Percentiles rank a stretch among this genome's conserved stretches.
These are phyloP conservation scores for Citrus reticulata DNA, from an alignment of 345 rosid genomes.

Conservation along the genomic window DNA sequence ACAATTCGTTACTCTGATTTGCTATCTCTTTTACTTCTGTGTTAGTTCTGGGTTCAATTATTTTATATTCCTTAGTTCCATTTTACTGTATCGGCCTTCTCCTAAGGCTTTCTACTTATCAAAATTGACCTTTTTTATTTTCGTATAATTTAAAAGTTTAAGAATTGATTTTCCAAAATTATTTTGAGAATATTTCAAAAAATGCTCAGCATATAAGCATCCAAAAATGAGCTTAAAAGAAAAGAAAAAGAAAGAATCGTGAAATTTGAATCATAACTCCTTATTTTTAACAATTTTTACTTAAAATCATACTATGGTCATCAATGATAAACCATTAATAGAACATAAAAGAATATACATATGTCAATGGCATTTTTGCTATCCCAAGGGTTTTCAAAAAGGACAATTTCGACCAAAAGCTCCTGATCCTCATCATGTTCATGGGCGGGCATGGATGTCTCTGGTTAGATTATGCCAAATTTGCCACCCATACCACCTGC, in stretches of 20 bases:
- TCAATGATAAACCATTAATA: too few species aligned
- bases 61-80: not conserved
- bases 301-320: too few species aligned
- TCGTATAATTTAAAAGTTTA: too few species aligned
- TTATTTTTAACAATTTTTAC: too few species aligned
- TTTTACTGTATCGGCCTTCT: slow-evolving; percentile 26
- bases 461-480: slow-evolving; percentile 10
- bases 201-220: not conserved
- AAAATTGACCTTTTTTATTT: too few species aligned
- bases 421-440: slow-evolving; percentile 1
- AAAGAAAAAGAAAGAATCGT: not conserved
- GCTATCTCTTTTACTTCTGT: not conserved
- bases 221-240: not conserved
- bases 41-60: slow-evolving; percentile 16
- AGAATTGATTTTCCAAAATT: not conserved
- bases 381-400: not conserved
- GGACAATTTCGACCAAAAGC: slow-evolving; percentile 12
- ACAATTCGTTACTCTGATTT: not conserved
- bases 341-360: too few species aligned
- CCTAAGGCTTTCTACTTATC: not conserved
- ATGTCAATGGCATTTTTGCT: not conserved
- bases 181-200: not conserved
- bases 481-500: slow-evolving; percentile 35
- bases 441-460: slow-evolving; percentile 27
- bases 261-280: not conserved